Conservation (phyloP, 306 rosid species). For the Mucuna pruriens region DNA sequence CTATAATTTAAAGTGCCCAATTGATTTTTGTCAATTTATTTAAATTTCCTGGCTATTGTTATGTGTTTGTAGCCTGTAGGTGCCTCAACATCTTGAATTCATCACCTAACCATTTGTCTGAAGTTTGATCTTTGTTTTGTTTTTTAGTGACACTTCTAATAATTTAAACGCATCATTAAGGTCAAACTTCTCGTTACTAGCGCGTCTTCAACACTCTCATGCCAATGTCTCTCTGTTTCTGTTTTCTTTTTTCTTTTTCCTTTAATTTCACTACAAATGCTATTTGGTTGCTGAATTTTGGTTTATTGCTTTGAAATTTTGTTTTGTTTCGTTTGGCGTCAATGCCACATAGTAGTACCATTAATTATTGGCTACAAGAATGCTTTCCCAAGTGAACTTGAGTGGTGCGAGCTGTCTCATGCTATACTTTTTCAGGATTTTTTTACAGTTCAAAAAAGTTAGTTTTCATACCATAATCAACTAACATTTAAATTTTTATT, state of each 20-base stretch:
- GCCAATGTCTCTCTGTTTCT: not conserved
- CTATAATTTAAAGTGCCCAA: not conserved
- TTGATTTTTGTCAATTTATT: not conserved
- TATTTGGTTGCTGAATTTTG: not conserved
- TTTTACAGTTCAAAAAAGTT: no score
- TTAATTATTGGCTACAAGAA: conserved; percentile 22
- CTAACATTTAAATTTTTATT: no score
- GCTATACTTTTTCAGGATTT: no score
- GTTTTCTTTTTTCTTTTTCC: not conserved
- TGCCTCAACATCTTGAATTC: conserved; percentile 26
- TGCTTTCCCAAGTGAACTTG: conserved; percentile 15
- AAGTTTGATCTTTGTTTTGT: conserved; percentile 36
- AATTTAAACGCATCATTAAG: not conserved
- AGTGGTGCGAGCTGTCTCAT: conserved; percentile 19
- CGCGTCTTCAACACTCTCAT: not conserved
- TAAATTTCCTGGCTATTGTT: not conserved
- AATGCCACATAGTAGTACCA: conserved; percentile 6
- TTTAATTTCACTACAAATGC: not conserved
- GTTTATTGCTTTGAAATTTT: not conserved
- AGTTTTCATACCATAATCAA: no score
- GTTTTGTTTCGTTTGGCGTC: not conserved
- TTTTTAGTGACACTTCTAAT: not conserved
- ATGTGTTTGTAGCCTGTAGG: not conserved
- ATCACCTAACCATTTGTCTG: conserved; percentile 24
- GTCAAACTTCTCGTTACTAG: conserved; percentile 17